Evolutionary conservation across 2,329 filamentous ascomycete species (phyloP), one percentile per base, ranked within the genome.

Genomic region (Beauveria sp.): DNA sequence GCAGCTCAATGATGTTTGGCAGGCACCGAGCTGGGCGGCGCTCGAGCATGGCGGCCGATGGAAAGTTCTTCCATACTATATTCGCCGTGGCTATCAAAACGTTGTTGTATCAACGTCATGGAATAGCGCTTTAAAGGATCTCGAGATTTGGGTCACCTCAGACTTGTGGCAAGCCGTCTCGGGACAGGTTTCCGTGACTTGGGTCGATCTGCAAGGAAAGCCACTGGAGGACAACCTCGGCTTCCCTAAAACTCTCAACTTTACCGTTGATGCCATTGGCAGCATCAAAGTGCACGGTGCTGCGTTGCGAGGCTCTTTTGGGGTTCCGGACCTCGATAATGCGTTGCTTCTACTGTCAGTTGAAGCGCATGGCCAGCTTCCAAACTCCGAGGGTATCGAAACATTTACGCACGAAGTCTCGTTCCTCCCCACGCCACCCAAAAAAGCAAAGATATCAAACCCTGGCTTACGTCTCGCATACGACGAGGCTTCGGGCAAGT

Each of bases 1-100:
- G 85, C 85, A 87, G 67, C 74, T 88, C 1, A 83, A 87, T 65
- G 85, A 87, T 66, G 81, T 85, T 62, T 86, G 83, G 83, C 82
- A 85, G 65, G 84, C 83, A 1, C 84, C 85, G 0, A 85, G 82
- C 0, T 87, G 85, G 84, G 82, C 84, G 0, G 80, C 82, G 0
- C 81, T 87, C 40, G 85, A 87, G 68, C 86, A 86, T 63, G 80
- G 82, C 55, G 84, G 84, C 0, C 74, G 85, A 1, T 86, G 84
- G 83, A 87, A 87, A 68, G 77, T 85, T 0, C 70, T 87, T 20
- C 84, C 86, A 62, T 83, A 86, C 61, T 73, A 78, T 1, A 79
- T 80, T 3, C 81, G 80, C 62, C 82, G 86, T 61, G 79, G 83
- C 26, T 87, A 84, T 65, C 70, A 81, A 57, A 77, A 77, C 1